Percentiles rank a stretch among this genome's conserved stretches.
These are phyloP conservation scores for Nymphaea colorata DNA, from an alignment of 164 flowering plant species.

Conservation along the genomic window DNA sequence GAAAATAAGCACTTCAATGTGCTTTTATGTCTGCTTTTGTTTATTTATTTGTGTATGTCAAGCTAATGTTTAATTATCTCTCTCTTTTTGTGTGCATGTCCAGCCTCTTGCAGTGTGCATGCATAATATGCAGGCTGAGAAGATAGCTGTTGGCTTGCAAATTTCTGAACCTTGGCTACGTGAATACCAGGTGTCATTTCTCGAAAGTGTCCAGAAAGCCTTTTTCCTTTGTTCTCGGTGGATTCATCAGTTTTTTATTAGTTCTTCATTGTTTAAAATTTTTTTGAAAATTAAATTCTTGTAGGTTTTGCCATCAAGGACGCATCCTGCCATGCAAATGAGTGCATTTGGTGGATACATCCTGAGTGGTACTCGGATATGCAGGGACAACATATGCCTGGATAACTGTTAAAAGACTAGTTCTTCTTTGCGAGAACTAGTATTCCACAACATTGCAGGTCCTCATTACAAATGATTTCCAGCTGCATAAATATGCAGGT, in stretches of 20 bases:
- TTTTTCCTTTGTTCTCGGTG: background rate
- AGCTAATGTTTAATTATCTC: no score
- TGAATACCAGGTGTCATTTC: conserved; percentile 73
- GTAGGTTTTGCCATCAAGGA: conserved; percentile 96
- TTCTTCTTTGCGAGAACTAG: background rate
- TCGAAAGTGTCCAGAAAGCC: background rate
- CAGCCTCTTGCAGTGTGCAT: conserved; percentile 95
- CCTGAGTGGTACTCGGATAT: conserved; percentile 62
- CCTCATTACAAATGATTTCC: background rate
- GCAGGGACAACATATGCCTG: conserved; percentile 9
- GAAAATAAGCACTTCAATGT: no score
- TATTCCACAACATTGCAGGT: background rate
- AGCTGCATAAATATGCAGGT: background rate
- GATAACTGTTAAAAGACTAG: background rate
- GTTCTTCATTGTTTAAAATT: background rate
- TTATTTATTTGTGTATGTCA: no score
- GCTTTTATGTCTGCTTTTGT: no score
- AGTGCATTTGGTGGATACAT: conserved; percentile 89
- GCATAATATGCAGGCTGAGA: conserved; percentile 69
- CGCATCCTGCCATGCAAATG: conserved; percentile 97
- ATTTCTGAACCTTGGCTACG: conserved; percentile 95
- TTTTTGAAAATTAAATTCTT: conserved; percentile 1
- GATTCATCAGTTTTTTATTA: background rate
- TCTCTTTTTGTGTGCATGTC: conserved; percentile 1
- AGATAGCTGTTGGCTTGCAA: conserved; percentile 80